Evolutionary conservation across 1,139 yeast species (phyloP).

Genomic region (Suhomyces anneliseae): DNA sequence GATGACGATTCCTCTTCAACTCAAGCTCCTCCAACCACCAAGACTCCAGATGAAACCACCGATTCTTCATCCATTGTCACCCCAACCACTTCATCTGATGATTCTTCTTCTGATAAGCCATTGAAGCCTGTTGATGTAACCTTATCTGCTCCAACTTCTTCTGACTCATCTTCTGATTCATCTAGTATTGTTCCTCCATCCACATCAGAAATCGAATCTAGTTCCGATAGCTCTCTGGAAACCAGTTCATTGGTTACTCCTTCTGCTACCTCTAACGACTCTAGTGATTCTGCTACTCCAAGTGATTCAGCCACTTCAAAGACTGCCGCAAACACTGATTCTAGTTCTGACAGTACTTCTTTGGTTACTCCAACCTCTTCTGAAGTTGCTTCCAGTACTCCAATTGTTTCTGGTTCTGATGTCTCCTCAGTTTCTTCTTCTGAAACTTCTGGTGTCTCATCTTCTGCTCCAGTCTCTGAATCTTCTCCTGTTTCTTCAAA

Average conservation of each 20-base stretch:
- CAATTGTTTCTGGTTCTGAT: conserved; percentile 8
- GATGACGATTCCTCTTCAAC: not conserved
- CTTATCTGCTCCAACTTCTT: not conserved
- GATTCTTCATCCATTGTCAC: not conserved
- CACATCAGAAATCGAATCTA: not conserved
- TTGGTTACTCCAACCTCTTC: conserved; percentile 3
- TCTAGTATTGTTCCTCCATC: not conserved
- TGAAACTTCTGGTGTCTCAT: conserved; percentile 2
- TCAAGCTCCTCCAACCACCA: not conserved
- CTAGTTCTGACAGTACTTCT: not conserved
- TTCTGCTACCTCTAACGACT: conserved; percentile 10
- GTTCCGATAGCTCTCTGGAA: not conserved
- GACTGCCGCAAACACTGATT: conserved; percentile 7
- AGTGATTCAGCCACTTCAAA: conserved; percentile 3
- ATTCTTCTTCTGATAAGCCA: no score
- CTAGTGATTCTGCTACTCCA: not conserved
- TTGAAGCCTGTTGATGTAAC: no score
- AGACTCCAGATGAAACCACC: not conserved
- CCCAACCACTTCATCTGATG: not conserved
- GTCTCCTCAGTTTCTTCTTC: conserved; percentile 6
- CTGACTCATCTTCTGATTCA: not conserved
- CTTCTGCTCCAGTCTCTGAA: conserved; percentile 1
- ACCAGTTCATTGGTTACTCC: not conserved
- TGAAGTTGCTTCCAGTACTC: conserved; percentile 1
- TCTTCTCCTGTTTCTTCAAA: conserved; percentile 3